Evolutionary conservation across 2,329 filamentous ascomycete species (phyloP).

Genomic region (Cordyceps pruinosa): DNA sequence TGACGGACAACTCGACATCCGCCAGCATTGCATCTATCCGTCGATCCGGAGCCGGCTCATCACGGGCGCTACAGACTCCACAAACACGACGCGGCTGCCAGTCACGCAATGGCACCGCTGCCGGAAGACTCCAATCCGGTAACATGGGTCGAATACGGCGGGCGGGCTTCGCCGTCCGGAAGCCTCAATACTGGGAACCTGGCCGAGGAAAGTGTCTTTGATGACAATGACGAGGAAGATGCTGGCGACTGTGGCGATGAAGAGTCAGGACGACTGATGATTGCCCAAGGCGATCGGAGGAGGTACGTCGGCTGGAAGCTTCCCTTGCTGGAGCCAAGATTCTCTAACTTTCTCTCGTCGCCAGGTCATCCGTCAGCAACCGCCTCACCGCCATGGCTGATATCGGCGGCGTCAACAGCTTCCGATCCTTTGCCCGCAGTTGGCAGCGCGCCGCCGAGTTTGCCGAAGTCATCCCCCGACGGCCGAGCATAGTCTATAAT

Average conservation of each 20-base stretch:
- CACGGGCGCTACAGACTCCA: background rate
- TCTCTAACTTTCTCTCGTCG: background rate
- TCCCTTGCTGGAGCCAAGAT: background rate
- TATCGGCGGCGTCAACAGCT: constrained; percentile 85
- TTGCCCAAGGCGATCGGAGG: constrained; percentile 24
- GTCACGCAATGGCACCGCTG: background rate
- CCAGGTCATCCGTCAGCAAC: constrained; percentile 54
- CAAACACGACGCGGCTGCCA: background rate
- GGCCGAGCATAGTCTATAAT: constrained; percentile 64
- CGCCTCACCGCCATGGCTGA: constrained; percentile 55
- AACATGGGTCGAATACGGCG: background rate
- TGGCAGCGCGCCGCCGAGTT: constrained; percentile 90
- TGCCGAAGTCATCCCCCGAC: constrained; percentile 75
- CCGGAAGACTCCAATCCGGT: background rate
- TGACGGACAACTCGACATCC: background rate
- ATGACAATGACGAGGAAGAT: constrained; percentile 33
- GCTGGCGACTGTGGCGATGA: constrained; percentile 21
- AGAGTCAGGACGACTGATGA: constrained; percentile 18
- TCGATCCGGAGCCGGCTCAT: background rate
- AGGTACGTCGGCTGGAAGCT: constrained; percentile 21
- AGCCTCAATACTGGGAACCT: constrained; percentile 20
- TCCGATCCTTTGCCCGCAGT: constrained; percentile 86
- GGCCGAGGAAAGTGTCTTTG: constrained; percentile 46
- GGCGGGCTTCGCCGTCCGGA: background rate
- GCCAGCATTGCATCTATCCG: background rate